phyloP scores from a whole-genome alignment of 805 yeast genomes.

The Hanseniaspora mollemarum region DNA sequence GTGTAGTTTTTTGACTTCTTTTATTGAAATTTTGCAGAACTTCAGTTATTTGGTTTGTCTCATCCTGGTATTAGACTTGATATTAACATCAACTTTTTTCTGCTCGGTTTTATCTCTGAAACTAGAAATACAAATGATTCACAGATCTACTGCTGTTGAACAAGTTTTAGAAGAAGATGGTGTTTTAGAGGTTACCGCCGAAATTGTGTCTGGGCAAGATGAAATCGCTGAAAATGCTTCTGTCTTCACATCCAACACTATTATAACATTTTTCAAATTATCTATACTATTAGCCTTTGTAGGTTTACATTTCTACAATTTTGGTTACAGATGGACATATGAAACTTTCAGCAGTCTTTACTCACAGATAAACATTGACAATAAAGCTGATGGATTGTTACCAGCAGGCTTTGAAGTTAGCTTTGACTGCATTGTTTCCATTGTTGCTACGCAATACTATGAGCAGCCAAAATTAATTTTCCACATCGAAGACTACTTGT shows the following conservation, averaged over 20 bases:
- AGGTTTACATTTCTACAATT: slow-evolving; percentile 53
- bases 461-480: slow-evolving; percentile 46
- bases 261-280: slow-evolving; percentile 47
- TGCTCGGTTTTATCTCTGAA: slow-evolving; percentile 76
- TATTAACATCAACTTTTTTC: slow-evolving; percentile 68
- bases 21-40: slow-evolving; percentile 61
- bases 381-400: background rate
- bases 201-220: slow-evolving; percentile 41
- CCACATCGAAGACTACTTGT: slow-evolving; percentile 50
- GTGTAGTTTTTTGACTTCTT: slow-evolving; percentile 53
- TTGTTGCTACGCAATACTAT: slow-evolving; percentile 47
- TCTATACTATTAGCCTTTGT: slow-evolving; percentile 47
- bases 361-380: background rate
- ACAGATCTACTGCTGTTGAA: slow-evolving; percentile 65
- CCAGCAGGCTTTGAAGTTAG: slow-evolving; percentile 16
- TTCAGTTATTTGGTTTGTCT: slow-evolving; percentile 67
- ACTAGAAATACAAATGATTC: slow-evolving; percentile 76
- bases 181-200: slow-evolving; percentile 60
- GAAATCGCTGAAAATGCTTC: slow-evolving; percentile 20
- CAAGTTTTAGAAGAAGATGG: slow-evolving; percentile 90
- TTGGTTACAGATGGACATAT: slow-evolving; percentile 62
- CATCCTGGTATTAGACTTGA: slow-evolving; percentile 57
- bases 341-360: slow-evolving; percentile 32
- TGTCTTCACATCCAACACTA: slow-evolving; percentile 30
- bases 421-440: slow-evolving; percentile 44